These are phyloP conservation scores for Coemansia guatemalensis DNA, from an alignment of 192 early-diverging fungal species.

Conservation along the genomic window DNA sequence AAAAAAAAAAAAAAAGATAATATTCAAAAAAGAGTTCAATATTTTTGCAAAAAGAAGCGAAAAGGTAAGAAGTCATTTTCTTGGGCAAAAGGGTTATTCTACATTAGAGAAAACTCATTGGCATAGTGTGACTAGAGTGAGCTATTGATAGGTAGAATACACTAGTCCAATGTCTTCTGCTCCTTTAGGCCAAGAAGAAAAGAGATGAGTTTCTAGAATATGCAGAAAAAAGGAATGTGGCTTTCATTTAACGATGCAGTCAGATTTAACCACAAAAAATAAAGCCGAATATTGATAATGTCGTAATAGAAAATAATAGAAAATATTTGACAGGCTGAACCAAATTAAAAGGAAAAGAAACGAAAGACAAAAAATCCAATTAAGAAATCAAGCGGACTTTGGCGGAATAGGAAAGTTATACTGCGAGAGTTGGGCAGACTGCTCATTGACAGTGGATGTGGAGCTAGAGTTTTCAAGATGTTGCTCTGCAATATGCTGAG, in stretches of 20 bases:
- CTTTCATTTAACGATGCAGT: neutral
- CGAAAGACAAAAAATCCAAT: neutral
- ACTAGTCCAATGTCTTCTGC: too few relatives aligned
- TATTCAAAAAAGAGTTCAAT: neutral
- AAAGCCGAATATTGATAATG: neutral
- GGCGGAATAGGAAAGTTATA: conserved; percentile 22
- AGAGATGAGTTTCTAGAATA: too few relatives aligned
- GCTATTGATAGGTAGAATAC: too few relatives aligned
- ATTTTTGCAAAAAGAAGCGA: too few relatives aligned
- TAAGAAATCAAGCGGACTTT: conserved; percentile 7
- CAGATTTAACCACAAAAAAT: neutral
- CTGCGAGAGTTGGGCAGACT: conserved; percentile 4
- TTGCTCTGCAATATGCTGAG: conserved; percentile 5
- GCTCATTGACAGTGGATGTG: conserved; percentile 45
- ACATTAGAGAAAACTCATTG: neutral
- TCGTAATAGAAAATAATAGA: too few relatives aligned
- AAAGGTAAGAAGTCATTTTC: neutral
- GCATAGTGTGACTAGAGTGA: too few relatives aligned
- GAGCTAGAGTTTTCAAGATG: conserved; percentile 36
- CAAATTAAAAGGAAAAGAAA: neutral
- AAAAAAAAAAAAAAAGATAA: neutral
- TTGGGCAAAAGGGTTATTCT: neutral
- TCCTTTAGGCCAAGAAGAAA: too few relatives aligned
- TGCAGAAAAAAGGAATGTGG: neutral
- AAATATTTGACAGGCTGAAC: neutral